Evolutionary conservation across 768 basidiomycete genomes (phyloP).

Genomic region (Russula lepida): DNA sequence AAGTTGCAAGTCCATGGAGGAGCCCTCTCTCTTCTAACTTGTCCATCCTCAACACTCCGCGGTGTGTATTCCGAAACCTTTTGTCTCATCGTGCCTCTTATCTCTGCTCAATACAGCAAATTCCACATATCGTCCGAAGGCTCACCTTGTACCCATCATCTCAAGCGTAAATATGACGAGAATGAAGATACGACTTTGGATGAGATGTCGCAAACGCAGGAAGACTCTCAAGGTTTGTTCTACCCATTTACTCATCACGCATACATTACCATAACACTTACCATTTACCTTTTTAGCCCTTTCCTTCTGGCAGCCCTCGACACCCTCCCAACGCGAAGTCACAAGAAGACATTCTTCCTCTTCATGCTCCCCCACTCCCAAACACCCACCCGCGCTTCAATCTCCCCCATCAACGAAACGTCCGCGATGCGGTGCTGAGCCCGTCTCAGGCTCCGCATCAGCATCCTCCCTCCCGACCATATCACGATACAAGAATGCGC

Average conservation of each 20-base stretch:
- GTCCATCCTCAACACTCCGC: conserved; percentile 7
- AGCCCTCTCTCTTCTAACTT: not conserved
- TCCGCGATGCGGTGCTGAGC: not conserved
- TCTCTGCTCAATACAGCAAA: conserved; percentile 1
- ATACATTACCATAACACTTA: not conserved
- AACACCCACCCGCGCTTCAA: not conserved
- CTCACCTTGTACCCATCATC: not conserved
- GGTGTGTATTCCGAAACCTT: not conserved
- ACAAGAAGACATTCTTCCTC: not conserved
- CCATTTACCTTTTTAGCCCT: not conserved
- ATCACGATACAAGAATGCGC: not conserved
- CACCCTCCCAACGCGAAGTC: conserved; percentile 2
- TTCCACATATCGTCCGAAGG: not conserved
- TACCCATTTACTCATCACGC: not conserved
- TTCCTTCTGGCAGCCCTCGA: conserved; percentile 10
- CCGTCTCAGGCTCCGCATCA: not conserved
- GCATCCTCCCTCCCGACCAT: not conserved
- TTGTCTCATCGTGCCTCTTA: not conserved
- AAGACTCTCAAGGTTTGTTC: conserved; percentile 18
- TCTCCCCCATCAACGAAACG: conserved; percentile 10
- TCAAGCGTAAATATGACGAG: conserved; percentile 1
- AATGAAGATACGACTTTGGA: not conserved
- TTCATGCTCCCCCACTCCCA: not conserved
- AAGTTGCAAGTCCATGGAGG: not conserved
- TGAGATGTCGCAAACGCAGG: conserved; percentile 19